These are phyloP conservation scores for Ogataea parapolymorpha DNA, from an alignment of 805 yeast species.

Conservation along the genomic window DNA sequence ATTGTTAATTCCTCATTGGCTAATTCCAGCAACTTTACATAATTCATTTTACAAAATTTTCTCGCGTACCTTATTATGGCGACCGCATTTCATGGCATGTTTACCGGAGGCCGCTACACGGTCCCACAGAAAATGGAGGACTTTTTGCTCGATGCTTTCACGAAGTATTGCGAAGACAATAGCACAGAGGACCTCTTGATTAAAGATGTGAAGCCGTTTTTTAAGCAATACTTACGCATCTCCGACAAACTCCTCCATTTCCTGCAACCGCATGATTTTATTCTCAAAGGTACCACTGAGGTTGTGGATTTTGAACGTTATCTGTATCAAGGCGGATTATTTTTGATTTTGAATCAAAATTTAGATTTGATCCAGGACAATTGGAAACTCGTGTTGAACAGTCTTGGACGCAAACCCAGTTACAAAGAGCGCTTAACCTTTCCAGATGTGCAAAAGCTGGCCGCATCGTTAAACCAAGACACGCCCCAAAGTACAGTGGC, in stretches of 20 bases:
- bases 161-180: constrained; percentile 36
- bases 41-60: not conserved
- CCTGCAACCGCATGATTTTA: constrained; percentile 30
- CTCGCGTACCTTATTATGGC: not conserved
- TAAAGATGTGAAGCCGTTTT: constrained; percentile 30
- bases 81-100: constrained; percentile 20
- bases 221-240: constrained; percentile 28
- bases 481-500: constrained; percentile 34
- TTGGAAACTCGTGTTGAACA: constrained; percentile 38
- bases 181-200: constrained; percentile 36
- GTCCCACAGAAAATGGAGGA: constrained; percentile 45
- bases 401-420: constrained; percentile 19
- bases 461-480: constrained; percentile 28
- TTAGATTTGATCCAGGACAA: constrained; percentile 33
- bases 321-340: constrained; percentile 38
- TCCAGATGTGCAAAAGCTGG: constrained; percentile 34
- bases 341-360: constrained; percentile 36
- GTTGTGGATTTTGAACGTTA: constrained; percentile 48
- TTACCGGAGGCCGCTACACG: constrained; percentile 18
- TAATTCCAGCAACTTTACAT: not conserved
- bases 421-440: constrained; percentile 31
- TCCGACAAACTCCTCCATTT: constrained; percentile 29
- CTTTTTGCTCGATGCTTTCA: constrained; percentile 40
- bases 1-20: not conserved
- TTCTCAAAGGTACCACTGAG: constrained; percentile 37